Evolutionary conservation across 2,329 filamentous ascomycete species (phyloP).

Genomic region (Epichloe gansuensis): DNA sequence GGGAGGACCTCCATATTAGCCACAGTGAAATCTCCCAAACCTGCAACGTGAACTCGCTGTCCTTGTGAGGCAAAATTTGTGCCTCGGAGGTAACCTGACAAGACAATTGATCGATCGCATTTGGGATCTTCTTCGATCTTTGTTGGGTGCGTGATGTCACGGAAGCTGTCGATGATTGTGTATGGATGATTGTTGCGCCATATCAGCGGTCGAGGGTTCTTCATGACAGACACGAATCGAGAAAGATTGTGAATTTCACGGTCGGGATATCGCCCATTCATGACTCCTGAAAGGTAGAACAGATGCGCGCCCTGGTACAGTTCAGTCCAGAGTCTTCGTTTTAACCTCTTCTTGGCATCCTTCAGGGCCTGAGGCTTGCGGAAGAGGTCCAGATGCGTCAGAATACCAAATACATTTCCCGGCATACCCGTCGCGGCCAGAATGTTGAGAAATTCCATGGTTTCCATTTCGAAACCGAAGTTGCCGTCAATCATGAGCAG

Average conservation of each 20-base stretch:
- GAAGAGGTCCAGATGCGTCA: conserved; percentile 94
- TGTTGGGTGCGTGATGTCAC: conserved; percentile 89
- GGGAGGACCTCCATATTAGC: conserved; percentile 75
- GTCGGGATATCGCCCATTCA: conserved; percentile 94
- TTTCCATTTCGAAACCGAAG: conserved; percentile 99
- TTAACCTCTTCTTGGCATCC: conserved; percentile 89
- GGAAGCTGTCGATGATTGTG: conserved; percentile 81
- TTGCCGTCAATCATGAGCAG: conserved; percentile 98
- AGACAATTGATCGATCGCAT: conserved; percentile 78
- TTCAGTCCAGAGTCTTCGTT: conserved; percentile 93
- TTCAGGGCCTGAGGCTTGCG: conserved; percentile 84
- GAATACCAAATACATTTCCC: conserved; percentile 92
- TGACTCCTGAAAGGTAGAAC: conserved; percentile 91
- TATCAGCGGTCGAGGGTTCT: conserved; percentile 89
- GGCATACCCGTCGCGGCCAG: conserved; percentile 94
- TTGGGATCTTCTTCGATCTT: conserved; percentile 79
- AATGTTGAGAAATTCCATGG: conserved; percentile 97
- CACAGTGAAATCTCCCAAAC: conserved; percentile 79
- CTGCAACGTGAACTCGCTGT: conserved; percentile 83
- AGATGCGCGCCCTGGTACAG: conserved; percentile 93
- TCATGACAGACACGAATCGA: conserved; percentile 95
- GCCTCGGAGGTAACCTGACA: conserved; percentile 88
- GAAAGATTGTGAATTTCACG: conserved; percentile 93
- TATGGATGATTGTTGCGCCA: conserved; percentile 98
- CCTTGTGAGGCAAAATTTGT: conserved; percentile 84